A percentile compares a stretch with the other conserved stretches of the same genome.
phyloP scores from a whole-genome alignment of 805 yeast species.

The Monosporozyma aquatica region DNA sequence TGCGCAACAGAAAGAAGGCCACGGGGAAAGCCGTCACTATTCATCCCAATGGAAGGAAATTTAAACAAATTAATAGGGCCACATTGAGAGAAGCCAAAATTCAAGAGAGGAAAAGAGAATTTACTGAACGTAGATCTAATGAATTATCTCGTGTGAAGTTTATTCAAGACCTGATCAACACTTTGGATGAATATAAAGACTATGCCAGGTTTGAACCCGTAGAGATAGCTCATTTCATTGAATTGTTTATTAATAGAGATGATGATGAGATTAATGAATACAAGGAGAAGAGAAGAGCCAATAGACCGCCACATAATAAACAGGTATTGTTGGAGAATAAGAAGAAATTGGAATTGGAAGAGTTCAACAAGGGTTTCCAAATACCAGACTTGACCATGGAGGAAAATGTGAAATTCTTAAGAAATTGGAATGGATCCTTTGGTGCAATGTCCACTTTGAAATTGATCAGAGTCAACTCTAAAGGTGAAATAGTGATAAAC shows the following conservation, averaged over 20 bases:
- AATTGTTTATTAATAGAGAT: conserved; percentile 55
- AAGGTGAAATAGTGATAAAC: conserved; percentile 23
- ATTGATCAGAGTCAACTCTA: conserved; percentile 31
- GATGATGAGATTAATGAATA: conserved; percentile 66
- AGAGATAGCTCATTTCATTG: conserved; percentile 57
- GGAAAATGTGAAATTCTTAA: conserved; percentile 48
- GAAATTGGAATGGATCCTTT: conserved; percentile 72
- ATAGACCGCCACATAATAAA: conserved; percentile 70
- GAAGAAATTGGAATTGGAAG: conserved; percentile 49
- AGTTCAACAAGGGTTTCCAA: conserved; percentile 58
- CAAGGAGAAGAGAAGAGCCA: conserved; percentile 62
- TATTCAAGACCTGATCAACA: conserved; percentile 48
- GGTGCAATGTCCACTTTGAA: conserved; percentile 67
- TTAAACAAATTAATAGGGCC: conserved; percentile 78
- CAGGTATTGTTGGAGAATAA: conserved; percentile 60
- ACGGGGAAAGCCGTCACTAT: conserved; percentile 25
- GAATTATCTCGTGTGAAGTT: conserved; percentile 51
- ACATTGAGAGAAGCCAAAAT: conserved; percentile 72
- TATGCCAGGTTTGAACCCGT: conserved; percentile 34
- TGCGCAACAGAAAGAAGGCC: conserved; percentile 9
- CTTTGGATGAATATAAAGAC: conserved; percentile 31
- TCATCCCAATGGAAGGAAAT: conserved; percentile 86
- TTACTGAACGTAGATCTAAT: conserved; percentile 48
- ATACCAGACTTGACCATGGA: conserved; percentile 64
- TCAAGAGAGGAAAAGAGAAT: conserved; percentile 46